These are phyloP conservation scores for Aspergillus bertholletiae DNA, from an alignment of 495 filamentous ascomycete genomes.

Conservation along the genomic window DNA sequence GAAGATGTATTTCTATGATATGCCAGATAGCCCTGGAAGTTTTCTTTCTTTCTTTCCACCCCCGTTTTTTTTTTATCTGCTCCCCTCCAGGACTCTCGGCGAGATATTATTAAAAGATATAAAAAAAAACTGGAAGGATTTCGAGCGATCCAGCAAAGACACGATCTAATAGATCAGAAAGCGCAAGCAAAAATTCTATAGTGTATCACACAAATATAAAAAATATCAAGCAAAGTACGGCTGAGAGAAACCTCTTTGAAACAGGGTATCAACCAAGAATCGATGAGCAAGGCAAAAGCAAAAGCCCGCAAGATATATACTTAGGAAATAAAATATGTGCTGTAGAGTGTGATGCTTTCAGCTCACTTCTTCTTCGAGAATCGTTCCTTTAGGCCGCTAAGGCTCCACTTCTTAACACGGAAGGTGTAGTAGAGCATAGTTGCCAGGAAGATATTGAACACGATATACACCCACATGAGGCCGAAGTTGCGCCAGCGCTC, in stretches of 20 bases:
- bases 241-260: not conserved
- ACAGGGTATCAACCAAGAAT: not conserved
- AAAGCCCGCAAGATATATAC: not conserved
- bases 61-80: not conserved
- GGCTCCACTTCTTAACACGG: conserved; percentile 36
- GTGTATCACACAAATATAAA: not conserved
- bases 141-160: not conserved
- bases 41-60: not conserved
- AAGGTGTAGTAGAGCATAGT: conserved; percentile 47
- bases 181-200: not conserved
- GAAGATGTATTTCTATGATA: not conserved
- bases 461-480: conserved; percentile 49
- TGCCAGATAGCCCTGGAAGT: not conserved
- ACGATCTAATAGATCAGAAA: not conserved
- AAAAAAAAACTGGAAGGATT: not conserved
- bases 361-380: not conserved
- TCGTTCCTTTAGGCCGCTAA: not conserved
- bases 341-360: not conserved
- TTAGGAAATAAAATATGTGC: not conserved
- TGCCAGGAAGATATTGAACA: conserved; percentile 45
- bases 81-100: not conserved
- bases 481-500: conserved; percentile 38
- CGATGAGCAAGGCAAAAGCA: not conserved
- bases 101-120: not conserved
- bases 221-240: not conserved